These are phyloP conservation scores for Imleria badia DNA, from an alignment of 768 basidiomycete genomes.

Conservation along the genomic window DNA sequence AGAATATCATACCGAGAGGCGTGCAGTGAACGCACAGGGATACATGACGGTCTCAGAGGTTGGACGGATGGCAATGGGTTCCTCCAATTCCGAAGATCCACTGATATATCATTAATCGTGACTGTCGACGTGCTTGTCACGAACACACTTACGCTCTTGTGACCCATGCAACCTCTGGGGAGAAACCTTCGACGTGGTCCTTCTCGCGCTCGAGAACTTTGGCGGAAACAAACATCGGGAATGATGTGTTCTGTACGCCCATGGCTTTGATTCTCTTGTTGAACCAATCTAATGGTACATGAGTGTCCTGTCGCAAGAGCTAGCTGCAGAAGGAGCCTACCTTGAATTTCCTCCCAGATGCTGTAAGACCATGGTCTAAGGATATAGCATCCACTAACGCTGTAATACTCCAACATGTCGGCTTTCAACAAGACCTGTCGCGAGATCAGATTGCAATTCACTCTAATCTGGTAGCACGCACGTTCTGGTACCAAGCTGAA, in stretches of 20 bases:
- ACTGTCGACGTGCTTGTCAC: not conserved
- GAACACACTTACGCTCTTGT: conserved; percentile 75
- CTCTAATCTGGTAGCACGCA: conserved; percentile 35
- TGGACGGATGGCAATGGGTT: conserved; percentile 96
- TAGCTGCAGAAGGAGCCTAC: conserved; percentile 39
- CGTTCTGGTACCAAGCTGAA: conserved; percentile 90
- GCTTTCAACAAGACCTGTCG: conserved; percentile 91
- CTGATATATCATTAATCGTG: conserved; percentile 37
- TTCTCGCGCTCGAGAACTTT: conserved; percentile 96
- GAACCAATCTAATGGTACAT: conserved; percentile 77
- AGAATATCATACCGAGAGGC: not conserved
- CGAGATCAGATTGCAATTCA: conserved; percentile 14
- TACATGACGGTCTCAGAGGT: conserved; percentile 99
- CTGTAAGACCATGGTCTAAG: conserved; percentile 96
- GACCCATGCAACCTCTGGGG: conserved; percentile 99
- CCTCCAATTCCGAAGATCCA: conserved; percentile 90
- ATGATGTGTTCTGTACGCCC: conserved; percentile 96
- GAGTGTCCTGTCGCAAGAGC: not conserved
- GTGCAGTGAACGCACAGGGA: conserved; percentile 65
- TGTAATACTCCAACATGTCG: conserved; percentile 99
- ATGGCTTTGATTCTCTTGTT: conserved; percentile 88
- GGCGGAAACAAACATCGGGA: conserved; percentile 96
- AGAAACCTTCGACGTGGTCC: conserved; percentile 98
- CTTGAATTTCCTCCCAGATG: conserved; percentile 96
- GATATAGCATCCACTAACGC: conserved; percentile 97